A percentile compares a stretch with the other conserved stretches of the same genome.
Evolutionary conservation across 1,139 yeast species (phyloP).

Genomic region (Trichomonascaceae sp.): DNA sequence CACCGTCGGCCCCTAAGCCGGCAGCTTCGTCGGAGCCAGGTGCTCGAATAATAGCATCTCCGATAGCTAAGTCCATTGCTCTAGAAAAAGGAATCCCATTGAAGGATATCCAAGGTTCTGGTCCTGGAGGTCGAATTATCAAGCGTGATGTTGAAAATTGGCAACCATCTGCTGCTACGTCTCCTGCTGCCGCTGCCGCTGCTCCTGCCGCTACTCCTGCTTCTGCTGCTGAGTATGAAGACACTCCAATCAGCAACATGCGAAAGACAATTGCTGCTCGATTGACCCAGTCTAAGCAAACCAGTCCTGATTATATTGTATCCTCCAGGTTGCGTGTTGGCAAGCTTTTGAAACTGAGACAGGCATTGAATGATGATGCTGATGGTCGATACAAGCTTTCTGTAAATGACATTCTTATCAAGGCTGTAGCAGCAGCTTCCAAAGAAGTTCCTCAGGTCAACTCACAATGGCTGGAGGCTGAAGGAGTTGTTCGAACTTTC

Average conservation of each 20-base stretch:
- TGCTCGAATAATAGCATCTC: slow-evolving; percentile 87
- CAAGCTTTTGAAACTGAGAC: slow-evolving; percentile 87
- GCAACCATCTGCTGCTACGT: slow-evolving; percentile 37
- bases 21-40: slow-evolving; percentile 35
- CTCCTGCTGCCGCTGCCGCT: slow-evolving; percentile 45
- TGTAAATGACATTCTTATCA: slow-evolving; percentile 87
- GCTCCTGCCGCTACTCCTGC: slow-evolving; percentile 39
- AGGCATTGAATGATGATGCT: slow-evolving; percentile 77
- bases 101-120: slow-evolving; percentile 81
- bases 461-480: slow-evolving; percentile 85
- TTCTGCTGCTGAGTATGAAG: slow-evolving; percentile 59
- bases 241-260: slow-evolving; percentile 84
- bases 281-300: slow-evolving; percentile 76
- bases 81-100: slow-evolving; percentile 86
- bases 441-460: slow-evolving; percentile 90
- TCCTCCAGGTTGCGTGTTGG: slow-evolving; percentile 81
- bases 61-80: slow-evolving; percentile 90
- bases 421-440: slow-evolving; percentile 89
- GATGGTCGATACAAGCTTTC: slow-evolving; percentile 88
- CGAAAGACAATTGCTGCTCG: slow-evolving; percentile 91
- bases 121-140: slow-evolving; percentile 91
- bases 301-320: slow-evolving; percentile 87
- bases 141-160: slow-evolving; percentile 82
- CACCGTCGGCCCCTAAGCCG: slow-evolving; percentile 14
- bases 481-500: slow-evolving; percentile 90